These are phyloP conservation scores for Fraxinus greggii DNA, from an alignment of 305 asterid species.

Conservation along the genomic window DNA sequence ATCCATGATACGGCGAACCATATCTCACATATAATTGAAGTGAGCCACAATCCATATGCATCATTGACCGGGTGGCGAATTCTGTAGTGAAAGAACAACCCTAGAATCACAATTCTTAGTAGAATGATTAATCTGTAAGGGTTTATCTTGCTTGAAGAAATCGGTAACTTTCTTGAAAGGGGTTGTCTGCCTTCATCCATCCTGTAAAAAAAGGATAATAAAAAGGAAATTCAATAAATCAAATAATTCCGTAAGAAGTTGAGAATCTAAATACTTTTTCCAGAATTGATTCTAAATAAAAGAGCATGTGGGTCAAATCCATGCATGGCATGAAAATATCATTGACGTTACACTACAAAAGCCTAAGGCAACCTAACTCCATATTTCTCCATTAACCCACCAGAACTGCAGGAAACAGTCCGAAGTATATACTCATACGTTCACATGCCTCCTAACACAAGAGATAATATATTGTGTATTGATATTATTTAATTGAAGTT, in stretches of 20 bases:
- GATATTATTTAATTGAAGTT: not conserved
- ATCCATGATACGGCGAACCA: constrained; percentile 86
- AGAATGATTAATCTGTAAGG: constrained; percentile 69
- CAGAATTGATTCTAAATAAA: not conserved
- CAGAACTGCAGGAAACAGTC: not conserved
- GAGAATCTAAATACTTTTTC: not conserved
- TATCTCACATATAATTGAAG: constrained; percentile 73
- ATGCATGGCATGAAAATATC: not conserved
- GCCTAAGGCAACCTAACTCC: not conserved
- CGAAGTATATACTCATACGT: not conserved
- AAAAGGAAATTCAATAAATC: constrained; percentile 2
- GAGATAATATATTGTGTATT: not conserved
- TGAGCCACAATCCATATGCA: constrained; percentile 73
- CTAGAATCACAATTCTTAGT: constrained; percentile 58
- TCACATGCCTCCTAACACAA: not conserved
- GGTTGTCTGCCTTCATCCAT: constrained; percentile 86
- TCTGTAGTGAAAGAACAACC: constrained; percentile 69
- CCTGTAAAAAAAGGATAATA: constrained; percentile 31
- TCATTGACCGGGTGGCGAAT: constrained; percentile 63
- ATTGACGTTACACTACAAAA: not conserved
- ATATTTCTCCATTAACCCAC: not conserved
- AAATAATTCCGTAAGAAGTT: not conserved
- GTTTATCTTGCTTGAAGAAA: constrained; percentile 67
- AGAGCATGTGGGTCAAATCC: not conserved
- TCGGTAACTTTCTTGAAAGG: constrained; percentile 69